Evolutionary conservation across 768 basidiomycete species (phyloP), one percentile per base, ranked within the genome.

Genomic region (Candolleomyces aberdarensis): DNA sequence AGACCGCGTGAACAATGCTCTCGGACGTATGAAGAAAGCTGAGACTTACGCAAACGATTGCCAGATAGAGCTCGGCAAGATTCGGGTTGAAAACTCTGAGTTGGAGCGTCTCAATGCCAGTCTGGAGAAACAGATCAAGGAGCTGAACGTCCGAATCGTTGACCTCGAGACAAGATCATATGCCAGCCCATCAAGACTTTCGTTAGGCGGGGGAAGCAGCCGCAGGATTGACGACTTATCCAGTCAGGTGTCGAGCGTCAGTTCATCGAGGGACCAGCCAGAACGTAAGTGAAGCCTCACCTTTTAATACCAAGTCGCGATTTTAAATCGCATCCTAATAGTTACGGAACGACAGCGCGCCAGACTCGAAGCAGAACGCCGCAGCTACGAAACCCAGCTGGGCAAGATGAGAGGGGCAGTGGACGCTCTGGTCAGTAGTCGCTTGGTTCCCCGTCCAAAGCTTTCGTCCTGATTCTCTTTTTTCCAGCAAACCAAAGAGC

Each of bases 51-150:
- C 90, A 3, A 84, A 81, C 56, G 91, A 94, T 67, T 88, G 84
- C 63, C 89, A 92, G 68, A 66, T 85, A 36, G 91, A 94, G 70
- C 79, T 94, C 1, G 87, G 88, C 62, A 87, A 86, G 68, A 80
- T 87, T 26, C 80, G 91, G 6, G 81, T 87, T n/a, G 91, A 93
- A 71, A 94, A 94, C 67, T 88, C 91, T 0, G 85, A 89, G 63
- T 72, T 94, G 43, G 92, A 94, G 62, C 85, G 85, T 69, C 75
- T 82, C 52, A 95, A 94, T 67, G 92, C 90, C 11, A 85, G 80
- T 63, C 78, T 95, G 17, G 92, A 94, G 76, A 94, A 92, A 69
- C 89, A 92, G 68, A 80, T 90, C 69, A 93, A 92, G 68, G 93
- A 94, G 56, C 75, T 94, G 36, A 92, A 92, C 62, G 83, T 92